phyloP scores from a whole-genome alignment of 352 stramenopile species.

The Phytophthora tentaculata region DNA sequence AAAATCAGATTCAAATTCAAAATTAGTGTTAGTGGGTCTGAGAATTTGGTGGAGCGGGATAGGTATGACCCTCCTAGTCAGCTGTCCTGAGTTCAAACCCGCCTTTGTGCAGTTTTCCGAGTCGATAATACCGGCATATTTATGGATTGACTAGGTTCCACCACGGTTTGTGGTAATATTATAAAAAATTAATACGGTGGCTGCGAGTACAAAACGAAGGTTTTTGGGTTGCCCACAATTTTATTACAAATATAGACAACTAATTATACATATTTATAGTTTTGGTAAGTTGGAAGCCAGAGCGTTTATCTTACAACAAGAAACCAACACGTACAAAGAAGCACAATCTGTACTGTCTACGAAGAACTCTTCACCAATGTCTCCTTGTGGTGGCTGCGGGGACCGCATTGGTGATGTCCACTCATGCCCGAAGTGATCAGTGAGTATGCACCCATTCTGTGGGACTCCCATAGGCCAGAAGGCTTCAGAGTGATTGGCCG shows the following conservation, averaged over 20 bases:
- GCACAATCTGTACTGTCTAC: not conserved
- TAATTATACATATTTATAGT: not conserved
- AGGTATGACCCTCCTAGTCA: not conserved
- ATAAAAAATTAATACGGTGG: conserved; percentile 3
- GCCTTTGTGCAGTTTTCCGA: not conserved
- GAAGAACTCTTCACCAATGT: not conserved
- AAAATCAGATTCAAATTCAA: not conserved
- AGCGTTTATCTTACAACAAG: too few relatives aligned
- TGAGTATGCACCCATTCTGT: conserved; percentile 19
- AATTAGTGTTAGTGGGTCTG: not conserved
- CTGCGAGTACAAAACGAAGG: not conserved
- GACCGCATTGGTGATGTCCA: not conserved
- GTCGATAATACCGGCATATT: not conserved
- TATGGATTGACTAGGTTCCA: not conserved
- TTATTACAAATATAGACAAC: not conserved
- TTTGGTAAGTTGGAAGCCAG: too few relatives aligned
- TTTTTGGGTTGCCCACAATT: not conserved
- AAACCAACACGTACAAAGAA: too few relatives aligned
- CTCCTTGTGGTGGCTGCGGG: conserved; percentile 12
- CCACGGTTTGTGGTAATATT: not conserved
- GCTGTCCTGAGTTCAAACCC: not conserved
- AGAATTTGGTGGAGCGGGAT: not conserved
- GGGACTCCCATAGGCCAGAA: too few relatives aligned
- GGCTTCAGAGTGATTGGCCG: too few relatives aligned
- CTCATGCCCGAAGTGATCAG: conserved; percentile 2